phyloP scores from a whole-genome alignment of 148 eudicot species.

The Polygonum aviculare region DNA sequence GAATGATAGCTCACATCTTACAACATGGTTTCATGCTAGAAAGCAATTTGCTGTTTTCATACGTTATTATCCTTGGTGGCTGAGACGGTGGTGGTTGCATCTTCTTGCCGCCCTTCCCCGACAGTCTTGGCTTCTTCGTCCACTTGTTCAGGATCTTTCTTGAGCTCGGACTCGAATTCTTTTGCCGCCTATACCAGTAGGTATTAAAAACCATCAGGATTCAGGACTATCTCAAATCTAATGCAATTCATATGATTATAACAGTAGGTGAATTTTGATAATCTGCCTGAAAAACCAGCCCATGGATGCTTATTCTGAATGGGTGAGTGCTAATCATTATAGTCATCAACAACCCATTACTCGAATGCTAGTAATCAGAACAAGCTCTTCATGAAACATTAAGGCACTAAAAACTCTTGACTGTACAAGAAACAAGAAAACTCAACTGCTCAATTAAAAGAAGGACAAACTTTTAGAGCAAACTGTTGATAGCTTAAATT shows the following conservation, averaged over 20 bases:
- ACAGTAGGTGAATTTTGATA: too few relatives aligned
- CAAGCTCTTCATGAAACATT: too few relatives aligned
- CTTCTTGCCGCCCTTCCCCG: background rate
- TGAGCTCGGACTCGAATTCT: constrained; percentile 2
- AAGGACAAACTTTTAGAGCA: too few relatives aligned
- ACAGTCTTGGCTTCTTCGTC: background rate
- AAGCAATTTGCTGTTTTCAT: background rate
- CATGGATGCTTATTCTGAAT: background rate
- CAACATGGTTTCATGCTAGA: background rate
- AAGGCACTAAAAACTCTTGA: too few relatives aligned
- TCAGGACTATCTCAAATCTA: background rate
- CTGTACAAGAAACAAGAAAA: too few relatives aligned
- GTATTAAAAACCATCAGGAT: background rate
- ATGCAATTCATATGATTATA: too few relatives aligned
- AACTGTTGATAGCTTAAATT: background rate
- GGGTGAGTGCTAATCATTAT: too few relatives aligned
- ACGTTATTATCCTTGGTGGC: background rate
- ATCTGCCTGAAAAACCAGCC: background rate
- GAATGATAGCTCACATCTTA: background rate
- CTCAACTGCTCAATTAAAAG: too few relatives aligned
- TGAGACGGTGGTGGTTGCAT: background rate
- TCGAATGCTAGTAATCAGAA: too few relatives aligned
- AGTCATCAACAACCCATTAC: too few relatives aligned
- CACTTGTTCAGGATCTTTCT: background rate
- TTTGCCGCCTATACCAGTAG: background rate